These are phyloP conservation scores for Cyclotella choctawhatcheeana DNA, from an alignment of 108 stramenopile species.

Conservation along the genomic window DNA sequence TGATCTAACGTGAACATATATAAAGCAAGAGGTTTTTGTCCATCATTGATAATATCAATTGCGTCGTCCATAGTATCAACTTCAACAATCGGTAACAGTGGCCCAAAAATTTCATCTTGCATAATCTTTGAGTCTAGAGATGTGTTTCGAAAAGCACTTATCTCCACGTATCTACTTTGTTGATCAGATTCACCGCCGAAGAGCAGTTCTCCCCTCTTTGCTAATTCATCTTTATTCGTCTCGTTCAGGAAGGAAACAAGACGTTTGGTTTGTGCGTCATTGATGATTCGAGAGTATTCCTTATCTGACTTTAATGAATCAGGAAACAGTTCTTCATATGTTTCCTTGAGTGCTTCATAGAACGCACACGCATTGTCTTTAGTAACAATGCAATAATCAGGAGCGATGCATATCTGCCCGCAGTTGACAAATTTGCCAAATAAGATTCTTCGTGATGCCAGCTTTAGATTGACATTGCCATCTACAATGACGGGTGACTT, in stretches of 20 bases:
- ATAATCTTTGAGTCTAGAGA: constrained; percentile 53
- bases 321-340: constrained; percentile 6
- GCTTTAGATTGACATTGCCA: constrained; percentile 62
- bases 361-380: constrained; percentile 12
- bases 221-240: constrained; percentile 36
- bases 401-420: constrained; percentile 92
- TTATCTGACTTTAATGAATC: neutral
- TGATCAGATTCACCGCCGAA: constrained; percentile 51
- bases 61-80: constrained; percentile 64
- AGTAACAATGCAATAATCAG: constrained; percentile 72
- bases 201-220: constrained; percentile 33
- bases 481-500: constrained; percentile 81
- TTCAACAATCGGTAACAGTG: constrained; percentile 78
- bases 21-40: constrained; percentile 70
- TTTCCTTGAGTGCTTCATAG: constrained; percentile 15
- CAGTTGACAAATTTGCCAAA: constrained; percentile 77
- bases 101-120: constrained; percentile 92
- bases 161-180: constrained; percentile 55
- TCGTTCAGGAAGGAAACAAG: constrained; percentile 34
- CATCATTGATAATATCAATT: constrained; percentile 48
- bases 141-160: constrained; percentile 71
- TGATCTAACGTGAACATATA: constrained; percentile 72
- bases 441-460: constrained; percentile 65
- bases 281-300: constrained; percentile 14
- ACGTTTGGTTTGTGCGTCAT: neutral